Percentiles rank a stretch among this genome's conserved stretches.
These are phyloP conservation scores for Pezicula carpinea DNA, from an alignment of 2,329 filamentous ascomycete species.

Conservation along the genomic window DNA sequence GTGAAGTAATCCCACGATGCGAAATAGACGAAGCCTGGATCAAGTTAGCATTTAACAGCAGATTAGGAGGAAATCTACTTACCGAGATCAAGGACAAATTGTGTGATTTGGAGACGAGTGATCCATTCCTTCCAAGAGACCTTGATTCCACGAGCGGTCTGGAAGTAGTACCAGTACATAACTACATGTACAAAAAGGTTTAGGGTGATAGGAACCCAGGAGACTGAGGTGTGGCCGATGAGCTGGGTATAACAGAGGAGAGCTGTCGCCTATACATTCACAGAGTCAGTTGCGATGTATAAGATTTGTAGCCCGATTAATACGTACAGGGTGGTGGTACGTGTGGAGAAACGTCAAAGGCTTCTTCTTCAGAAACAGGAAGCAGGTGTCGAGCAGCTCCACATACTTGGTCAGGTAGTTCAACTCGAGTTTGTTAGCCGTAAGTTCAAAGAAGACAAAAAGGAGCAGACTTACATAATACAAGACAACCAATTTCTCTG, in stretches of 20 bases:
- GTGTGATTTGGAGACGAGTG: slow-evolving; percentile 24
- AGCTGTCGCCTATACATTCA: slow-evolving; percentile 12
- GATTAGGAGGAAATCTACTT: neutral
- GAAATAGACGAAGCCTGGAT: slow-evolving; percentile 24
- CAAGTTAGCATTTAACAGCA: neutral
- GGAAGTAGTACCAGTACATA: slow-evolving; percentile 30
- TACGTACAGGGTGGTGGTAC: slow-evolving; percentile 21
- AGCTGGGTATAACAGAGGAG: slow-evolving; percentile 25
- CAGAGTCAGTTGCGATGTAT: no score
- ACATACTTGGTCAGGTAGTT: slow-evolving; percentile 27
- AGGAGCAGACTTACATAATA: slow-evolving; percentile 73
- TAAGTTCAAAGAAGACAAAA: neutral
- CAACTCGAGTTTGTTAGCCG: slow-evolving; percentile 14
- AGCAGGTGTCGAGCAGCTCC: slow-evolving; percentile 25
- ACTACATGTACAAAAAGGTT: slow-evolving; percentile 26
- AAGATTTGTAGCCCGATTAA: no score
- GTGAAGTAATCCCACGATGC: slow-evolving; percentile 22
- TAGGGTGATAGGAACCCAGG: slow-evolving; percentile 26
- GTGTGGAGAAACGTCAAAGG: slow-evolving; percentile 26
- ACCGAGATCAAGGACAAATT: slow-evolving; percentile 26
- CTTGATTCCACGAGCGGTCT: slow-evolving; percentile 22
- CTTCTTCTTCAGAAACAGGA: slow-evolving; percentile 27
- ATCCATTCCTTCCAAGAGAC: slow-evolving; percentile 27
- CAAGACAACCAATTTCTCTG: slow-evolving; percentile 82
- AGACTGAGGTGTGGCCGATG: slow-evolving; percentile 22